These are phyloP conservation scores for Aspergillus fumigatiaffinis DNA, from an alignment of 2,329 filamentous ascomycete genomes.

Conservation along the genomic window DNA sequence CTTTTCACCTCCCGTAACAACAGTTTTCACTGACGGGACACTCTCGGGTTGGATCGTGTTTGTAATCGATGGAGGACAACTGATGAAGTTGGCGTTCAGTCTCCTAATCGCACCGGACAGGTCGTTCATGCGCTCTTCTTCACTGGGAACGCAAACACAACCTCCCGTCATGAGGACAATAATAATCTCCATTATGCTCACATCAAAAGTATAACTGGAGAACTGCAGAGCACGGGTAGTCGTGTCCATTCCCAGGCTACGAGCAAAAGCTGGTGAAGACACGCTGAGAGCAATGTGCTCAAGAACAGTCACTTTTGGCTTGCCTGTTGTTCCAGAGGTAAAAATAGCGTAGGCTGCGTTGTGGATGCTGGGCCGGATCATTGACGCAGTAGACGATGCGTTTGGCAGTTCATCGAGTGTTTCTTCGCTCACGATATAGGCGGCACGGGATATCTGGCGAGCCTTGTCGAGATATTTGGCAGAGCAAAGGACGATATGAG, in stretches of 20 bases:
- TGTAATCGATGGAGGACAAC: constrained; percentile 59
- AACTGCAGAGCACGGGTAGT: constrained; percentile 57
- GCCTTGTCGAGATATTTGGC: constrained; percentile 26
- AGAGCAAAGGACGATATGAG: constrained; percentile 33
- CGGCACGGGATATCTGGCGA: constrained; percentile 24
- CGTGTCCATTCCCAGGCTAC: constrained; percentile 48
- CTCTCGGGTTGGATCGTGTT: constrained; percentile 42
- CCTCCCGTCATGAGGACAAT: constrained; percentile 55
- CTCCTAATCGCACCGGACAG: constrained; percentile 49
- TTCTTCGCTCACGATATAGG: constrained; percentile 25
- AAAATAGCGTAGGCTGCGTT: constrained; percentile 58
- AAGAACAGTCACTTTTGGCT: constrained; percentile 59
- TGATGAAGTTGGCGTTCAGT: constrained; percentile 51
- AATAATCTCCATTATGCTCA: constrained; percentile 53
- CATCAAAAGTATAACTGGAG: constrained; percentile 55
- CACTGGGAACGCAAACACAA: constrained; percentile 56
- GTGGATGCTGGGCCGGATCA: constrained; percentile 14
- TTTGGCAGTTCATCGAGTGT: constrained; percentile 25
- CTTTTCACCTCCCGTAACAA: constrained; percentile 46
- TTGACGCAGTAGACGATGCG: constrained; percentile 13
- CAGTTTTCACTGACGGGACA: constrained; percentile 42
- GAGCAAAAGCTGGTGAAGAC: constrained; percentile 49
- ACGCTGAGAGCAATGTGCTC: constrained; percentile 58
- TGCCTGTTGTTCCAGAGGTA: constrained; percentile 54
- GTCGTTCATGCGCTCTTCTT: constrained; percentile 48